A percentile compares a stretch with the other conserved stretches of the same genome.
These are phyloP conservation scores for Eucalyptus curtisii DNA, from an alignment of 345 rosid genomes.

Conservation along the genomic window DNA sequence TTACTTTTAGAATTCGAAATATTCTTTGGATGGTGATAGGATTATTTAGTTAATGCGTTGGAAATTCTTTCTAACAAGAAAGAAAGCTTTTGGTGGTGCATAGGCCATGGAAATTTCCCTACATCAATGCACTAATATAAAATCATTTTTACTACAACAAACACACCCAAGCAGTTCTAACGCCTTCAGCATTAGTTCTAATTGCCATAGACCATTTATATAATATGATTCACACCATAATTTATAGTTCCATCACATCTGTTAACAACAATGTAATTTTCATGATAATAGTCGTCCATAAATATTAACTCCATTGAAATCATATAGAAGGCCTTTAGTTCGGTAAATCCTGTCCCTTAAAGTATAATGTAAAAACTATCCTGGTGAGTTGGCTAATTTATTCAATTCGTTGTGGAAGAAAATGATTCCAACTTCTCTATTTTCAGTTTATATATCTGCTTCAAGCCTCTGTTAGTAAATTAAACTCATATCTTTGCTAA, in stretches of 20 bases:
- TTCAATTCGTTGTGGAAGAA: neutral
- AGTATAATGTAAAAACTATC: neutral
- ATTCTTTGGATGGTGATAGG: neutral
- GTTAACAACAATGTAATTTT: neutral
- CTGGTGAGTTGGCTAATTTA: neutral
- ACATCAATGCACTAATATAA: neutral
- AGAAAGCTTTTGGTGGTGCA: neutral
- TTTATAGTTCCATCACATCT: neutral
- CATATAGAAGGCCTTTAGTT: accelerated
- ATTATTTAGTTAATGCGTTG: neutral
- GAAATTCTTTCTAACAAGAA: neutral
- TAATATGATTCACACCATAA: neutral
- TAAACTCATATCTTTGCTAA: neutral
- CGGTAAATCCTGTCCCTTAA: neutral
- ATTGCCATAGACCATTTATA: neutral
- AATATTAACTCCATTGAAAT: neutral
- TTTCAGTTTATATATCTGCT: neutral
- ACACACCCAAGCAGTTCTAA: neutral
- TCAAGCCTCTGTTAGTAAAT: neutral
- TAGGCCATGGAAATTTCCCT: neutral
- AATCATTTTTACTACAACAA: neutral
- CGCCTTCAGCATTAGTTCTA: neutral
- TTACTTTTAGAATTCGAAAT: neutral
- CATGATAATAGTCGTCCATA: neutral
- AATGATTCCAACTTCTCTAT: neutral